A percentile compares a stretch with the other conserved stretches of the same genome.
Evolutionary conservation across 305 asterid species (phyloP).

Genomic region (Fraxinus velutina): DNA sequence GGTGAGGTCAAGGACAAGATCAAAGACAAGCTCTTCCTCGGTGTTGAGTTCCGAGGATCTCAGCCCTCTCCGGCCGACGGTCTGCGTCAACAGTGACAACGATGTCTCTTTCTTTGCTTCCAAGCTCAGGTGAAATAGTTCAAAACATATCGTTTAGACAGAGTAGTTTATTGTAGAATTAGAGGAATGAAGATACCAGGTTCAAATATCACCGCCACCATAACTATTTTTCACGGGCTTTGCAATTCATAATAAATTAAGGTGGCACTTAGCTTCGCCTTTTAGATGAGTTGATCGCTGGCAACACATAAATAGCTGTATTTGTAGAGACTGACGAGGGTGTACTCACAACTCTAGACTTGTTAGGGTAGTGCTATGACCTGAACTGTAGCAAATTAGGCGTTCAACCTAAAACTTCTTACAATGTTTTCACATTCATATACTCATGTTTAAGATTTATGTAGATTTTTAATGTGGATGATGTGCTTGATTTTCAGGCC

Average conservation of each 20-base stretch:
- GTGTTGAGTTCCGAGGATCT: slow-evolving; percentile 65
- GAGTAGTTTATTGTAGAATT: neutral
- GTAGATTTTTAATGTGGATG: neutral
- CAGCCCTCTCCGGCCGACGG: slow-evolving; percentile 63
- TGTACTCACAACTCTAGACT: neutral
- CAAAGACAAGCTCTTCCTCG: slow-evolving; percentile 63
- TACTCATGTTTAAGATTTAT: neutral
- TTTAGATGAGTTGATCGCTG: neutral
- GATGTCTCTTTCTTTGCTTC: slow-evolving; percentile 52
- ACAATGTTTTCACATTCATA: neutral
- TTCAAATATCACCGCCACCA: neutral
- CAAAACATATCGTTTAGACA: neutral
- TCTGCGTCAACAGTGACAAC: slow-evolving; percentile 30
- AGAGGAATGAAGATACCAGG: neutral
- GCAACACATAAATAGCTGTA: neutral
- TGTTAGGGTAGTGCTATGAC: neutral
- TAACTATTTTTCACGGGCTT: neutral
- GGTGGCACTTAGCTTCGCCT: neutral
- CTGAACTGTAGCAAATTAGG: neutral
- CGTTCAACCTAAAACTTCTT: neutral
- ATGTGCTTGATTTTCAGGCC: slow-evolving; percentile 22
- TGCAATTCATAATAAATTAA: neutral
- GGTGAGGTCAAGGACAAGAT: slow-evolving; percentile 58
- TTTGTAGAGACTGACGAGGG: neutral
- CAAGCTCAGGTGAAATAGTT: slow-evolving; percentile 51